These are phyloP conservation scores for Erodium maritimum DNA, from an alignment of 345 rosid genomes.

Conservation along the genomic window DNA sequence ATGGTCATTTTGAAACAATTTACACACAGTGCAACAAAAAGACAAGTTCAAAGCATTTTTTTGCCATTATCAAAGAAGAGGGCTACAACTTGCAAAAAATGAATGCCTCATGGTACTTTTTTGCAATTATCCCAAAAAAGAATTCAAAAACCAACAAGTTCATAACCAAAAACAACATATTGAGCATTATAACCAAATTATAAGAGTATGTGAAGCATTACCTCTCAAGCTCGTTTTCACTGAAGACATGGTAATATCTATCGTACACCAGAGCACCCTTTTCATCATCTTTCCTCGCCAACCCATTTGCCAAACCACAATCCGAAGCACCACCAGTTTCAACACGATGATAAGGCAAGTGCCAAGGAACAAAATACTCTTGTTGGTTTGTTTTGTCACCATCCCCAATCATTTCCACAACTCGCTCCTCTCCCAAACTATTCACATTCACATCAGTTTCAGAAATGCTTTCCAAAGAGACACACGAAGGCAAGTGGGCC, in stretches of 20 bases:
- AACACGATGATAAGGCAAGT: conserved; percentile 87
- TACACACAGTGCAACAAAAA: too few relatives aligned
- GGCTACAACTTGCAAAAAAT: too few relatives aligned
- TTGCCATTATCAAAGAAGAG: too few relatives aligned
- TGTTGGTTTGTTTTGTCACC: conserved; percentile 35
- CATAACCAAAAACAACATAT: too few relatives aligned
- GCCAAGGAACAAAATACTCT: conserved; percentile 96
- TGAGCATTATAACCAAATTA: too few relatives aligned
- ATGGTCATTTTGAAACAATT: too few relatives aligned
- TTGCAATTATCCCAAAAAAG: too few relatives aligned
- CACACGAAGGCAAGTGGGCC: conserved; percentile 41
- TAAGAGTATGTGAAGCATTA: conserved; percentile 8
- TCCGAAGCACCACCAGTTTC: conserved; percentile 84
- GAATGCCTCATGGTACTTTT: too few relatives aligned
- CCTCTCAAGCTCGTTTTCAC: conserved; percentile 94
- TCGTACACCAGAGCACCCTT: conserved; percentile 88
- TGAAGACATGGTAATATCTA: conserved; percentile 86
- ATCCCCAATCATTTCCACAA: conserved; percentile 6
- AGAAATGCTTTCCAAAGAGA: conserved; percentile 55
- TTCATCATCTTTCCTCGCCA: conserved; percentile 84
- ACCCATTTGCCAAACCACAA: conserved; percentile 60
- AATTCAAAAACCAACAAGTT: too few relatives aligned
- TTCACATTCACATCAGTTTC: conserved; percentile 39
- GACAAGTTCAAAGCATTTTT: too few relatives aligned
- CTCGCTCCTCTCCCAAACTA: conserved; percentile 10